Evolutionary conservation across 1,284 basidiomycete species (phyloP).

Genomic region (Crepidotus sp.): DNA sequence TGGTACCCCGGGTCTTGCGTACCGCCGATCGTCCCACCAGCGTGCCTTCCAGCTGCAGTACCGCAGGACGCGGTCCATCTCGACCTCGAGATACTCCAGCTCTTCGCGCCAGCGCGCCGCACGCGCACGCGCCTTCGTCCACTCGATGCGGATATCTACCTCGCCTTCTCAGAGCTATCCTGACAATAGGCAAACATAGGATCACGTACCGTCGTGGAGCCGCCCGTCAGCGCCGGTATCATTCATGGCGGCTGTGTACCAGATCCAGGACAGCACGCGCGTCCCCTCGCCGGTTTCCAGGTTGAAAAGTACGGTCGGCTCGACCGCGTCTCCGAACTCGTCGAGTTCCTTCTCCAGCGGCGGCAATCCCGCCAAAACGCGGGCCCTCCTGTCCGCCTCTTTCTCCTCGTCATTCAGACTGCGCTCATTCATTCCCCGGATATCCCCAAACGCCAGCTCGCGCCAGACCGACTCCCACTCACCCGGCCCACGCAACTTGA

Average conservation of each 20-base stretch:
- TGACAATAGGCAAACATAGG: background rate
- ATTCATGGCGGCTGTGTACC: background rate
- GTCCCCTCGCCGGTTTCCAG: slow-evolving; percentile 2
- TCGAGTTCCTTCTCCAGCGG: background rate
- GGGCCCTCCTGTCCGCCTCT: slow-evolving; percentile 9
- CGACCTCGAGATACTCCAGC: slow-evolving; percentile 8
- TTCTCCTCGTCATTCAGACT: slow-evolving; percentile 14
- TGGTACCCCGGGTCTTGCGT: background rate
- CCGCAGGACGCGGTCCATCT: slow-evolving; percentile 7
- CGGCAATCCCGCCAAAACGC: background rate
- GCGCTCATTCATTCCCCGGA: slow-evolving; percentile 17
- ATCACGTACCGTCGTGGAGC: slow-evolving; percentile 2
- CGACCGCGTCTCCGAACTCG: background rate
- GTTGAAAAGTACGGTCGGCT: slow-evolving; percentile 1
- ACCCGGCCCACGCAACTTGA: slow-evolving; percentile 10
- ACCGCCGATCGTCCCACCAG: background rate
- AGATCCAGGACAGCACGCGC: background rate
- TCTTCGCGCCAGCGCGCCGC: slow-evolving; percentile 13
- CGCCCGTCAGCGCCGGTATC: background rate
- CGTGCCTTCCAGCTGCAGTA: slow-evolving; percentile 1
- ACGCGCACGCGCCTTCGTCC: slow-evolving; percentile 2
- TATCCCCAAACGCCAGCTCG: slow-evolving; percentile 13
- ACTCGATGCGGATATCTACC: background rate
- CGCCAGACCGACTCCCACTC: slow-evolving; percentile 12
- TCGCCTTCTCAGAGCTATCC: background rate